phyloP scores from a whole-genome alignment of 1,284 basidiomycete genomes.

The Microbotryum lychnidis-dioicae region DNA sequence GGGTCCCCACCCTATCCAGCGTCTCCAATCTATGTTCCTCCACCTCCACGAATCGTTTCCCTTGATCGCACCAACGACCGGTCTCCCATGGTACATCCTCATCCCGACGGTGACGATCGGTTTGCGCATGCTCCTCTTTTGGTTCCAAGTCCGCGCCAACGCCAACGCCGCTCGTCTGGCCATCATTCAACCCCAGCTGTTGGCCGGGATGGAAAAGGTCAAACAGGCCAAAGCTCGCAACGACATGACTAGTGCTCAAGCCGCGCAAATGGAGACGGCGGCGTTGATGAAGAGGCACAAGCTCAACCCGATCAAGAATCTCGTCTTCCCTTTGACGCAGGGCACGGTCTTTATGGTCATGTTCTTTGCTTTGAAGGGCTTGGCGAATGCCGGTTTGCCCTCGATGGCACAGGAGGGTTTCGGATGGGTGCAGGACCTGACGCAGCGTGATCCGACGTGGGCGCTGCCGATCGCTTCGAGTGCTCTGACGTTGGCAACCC shows the following conservation, averaged over 20 bases:
- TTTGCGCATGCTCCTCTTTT: conserved; percentile 62
- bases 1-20: conserved; percentile 31
- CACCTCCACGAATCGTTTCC: conserved; percentile 31
- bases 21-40: conserved; percentile 30
- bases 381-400: conserved; percentile 62
- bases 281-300: conserved; percentile 62
- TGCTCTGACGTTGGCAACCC: conserved; percentile 60
- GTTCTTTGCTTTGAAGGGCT: conserved; percentile 71
- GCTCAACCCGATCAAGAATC: conserved; percentile 54
- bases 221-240: conserved; percentile 45
- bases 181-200: conserved; percentile 56
- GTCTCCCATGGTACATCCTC: conserved; percentile 41
- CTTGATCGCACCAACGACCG: conserved; percentile 14
- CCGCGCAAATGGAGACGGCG: conserved; percentile 52
- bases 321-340: conserved; percentile 60
- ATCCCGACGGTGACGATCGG: conserved; percentile 64
- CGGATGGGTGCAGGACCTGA: conserved; percentile 67
- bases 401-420: conserved; percentile 73
- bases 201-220: conserved; percentile 50
- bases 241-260: conserved; percentile 53
- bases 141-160: conserved; percentile 57
- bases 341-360: conserved; percentile 71
- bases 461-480: conserved; percentile 62
- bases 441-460: conserved; percentile 66
- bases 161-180: conserved; percentile 63